Conservation (phyloP, 2,329 filamentous ascomycete species). For the Calonectria pseudoturangicola region DNA sequence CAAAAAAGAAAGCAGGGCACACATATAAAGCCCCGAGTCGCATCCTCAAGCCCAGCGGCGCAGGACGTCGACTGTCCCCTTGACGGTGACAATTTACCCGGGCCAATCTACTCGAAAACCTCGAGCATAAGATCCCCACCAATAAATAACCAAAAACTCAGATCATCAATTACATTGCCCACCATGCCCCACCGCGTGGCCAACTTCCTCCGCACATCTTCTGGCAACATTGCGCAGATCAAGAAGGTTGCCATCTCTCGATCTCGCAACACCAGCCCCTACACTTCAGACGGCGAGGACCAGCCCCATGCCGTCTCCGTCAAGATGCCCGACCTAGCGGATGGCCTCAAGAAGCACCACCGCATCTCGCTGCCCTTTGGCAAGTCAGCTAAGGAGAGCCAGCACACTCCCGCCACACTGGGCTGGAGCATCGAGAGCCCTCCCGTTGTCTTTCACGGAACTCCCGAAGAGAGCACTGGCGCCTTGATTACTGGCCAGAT, state of each 20-base stretch:
- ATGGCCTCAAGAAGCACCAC: conserved; percentile 65
- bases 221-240: conserved; percentile 71
- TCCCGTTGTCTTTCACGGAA: conserved; percentile 88
- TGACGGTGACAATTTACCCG: conserved; percentile 23
- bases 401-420: conserved; percentile 65
- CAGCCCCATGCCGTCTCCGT: conserved; percentile 54
- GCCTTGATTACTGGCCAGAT: conserved; percentile 91
- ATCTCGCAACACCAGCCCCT: conserved; percentile 58
- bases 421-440: conserved; percentile 86
- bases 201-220: conserved; percentile 75
- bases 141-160: conserved; percentile 17
- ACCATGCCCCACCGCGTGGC: conserved; percentile 75
- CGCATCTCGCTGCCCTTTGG: conserved; percentile 64
- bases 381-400: conserved; percentile 66
- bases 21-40: conserved; percentile 18
- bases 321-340: conserved; percentile 63
- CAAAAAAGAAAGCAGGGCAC: neutral
- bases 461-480: conserved; percentile 84
- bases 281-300: conserved; percentile 61
- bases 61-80: conserved; percentile 36
- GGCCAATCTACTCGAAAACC: conserved; percentile 26
- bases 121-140: conserved; percentile 21
- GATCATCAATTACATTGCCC: conserved; percentile 35
- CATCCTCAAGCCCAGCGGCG: conserved; percentile 36
- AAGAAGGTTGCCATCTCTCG: conserved; percentile 62